Conservation (phyloP, 768 basidiomycete species). For the Lyophyllum shimeji region DNA sequence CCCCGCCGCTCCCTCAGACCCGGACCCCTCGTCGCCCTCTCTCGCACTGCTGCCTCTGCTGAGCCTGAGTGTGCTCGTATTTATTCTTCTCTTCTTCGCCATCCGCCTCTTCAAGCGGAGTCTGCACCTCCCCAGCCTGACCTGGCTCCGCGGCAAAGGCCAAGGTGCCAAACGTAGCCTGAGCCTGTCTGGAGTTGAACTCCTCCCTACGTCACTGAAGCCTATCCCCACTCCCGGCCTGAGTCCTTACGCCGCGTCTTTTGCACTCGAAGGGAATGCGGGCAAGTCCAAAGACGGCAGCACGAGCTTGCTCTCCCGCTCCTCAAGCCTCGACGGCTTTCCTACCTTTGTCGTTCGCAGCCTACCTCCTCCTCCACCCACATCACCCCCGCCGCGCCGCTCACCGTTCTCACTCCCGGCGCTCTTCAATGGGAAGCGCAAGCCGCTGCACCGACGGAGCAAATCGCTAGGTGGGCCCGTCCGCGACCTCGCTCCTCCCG, state of each 20-base stretch:
- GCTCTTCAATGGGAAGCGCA: conserved; percentile 12
- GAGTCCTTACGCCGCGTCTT: conserved; percentile 15
- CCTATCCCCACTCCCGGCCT: conserved; percentile 11
- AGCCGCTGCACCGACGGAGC: conserved; percentile 17
- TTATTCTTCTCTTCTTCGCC: conserved; percentile 16
- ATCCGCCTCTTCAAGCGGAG: conserved; percentile 15
- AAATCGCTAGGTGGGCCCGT: conserved; percentile 16
- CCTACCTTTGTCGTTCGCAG: conserved; percentile 6
- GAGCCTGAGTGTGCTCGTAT: conserved; percentile 13
- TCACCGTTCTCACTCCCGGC: conserved; percentile 14
- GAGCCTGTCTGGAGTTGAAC: conserved; percentile 18
- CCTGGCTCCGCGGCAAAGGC: conserved; percentile 21
- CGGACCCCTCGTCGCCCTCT: conserved; percentile 11
- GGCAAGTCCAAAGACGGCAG: conserved; percentile 12
- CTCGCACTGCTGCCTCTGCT: conserved; percentile 16
- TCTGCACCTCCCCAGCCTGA: conserved; percentile 14
- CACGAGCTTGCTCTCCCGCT: conserved; percentile 17
- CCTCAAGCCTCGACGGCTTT: conserved; percentile 21
- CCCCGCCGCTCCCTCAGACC: conserved; percentile 8
- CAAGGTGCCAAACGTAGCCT: conserved; percentile 16
- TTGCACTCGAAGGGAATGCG: conserved; percentile 18
- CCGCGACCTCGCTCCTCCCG: conserved; percentile 6
- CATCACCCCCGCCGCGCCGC: conserved; percentile 10
- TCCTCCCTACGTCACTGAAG: conserved; percentile 21
- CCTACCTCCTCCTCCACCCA: conserved; percentile 1